Evolutionary conservation across 139 green algal genomes (phyloP), one percentile per base, ranked within the genome.

Genomic region (Yamagishiella unicocca): DNA sequence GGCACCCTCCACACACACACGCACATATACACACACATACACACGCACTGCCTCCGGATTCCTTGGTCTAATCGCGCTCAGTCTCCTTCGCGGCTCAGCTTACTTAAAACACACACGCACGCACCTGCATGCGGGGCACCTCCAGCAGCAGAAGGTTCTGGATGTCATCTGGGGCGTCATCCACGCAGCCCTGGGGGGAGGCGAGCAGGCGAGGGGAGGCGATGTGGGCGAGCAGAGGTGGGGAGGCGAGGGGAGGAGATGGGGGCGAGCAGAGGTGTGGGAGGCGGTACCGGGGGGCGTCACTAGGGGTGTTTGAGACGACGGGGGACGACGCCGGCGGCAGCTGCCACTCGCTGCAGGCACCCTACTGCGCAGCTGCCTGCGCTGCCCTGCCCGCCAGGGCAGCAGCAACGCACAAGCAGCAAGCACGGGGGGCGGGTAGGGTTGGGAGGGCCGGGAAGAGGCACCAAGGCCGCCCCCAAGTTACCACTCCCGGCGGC

Each of bases 121-220:
- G 12, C 67, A 76, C 67, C 67, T 76, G 67, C 67, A 85, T 43
- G 24, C 80, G 58, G 8, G 80, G 80, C 42, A 77, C 80, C 62
- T 86, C 80, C 27, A 77, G 62, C 27, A 86, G 80, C 64, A 86
- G 43, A 62, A 77, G 64, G 29, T 29, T 67, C 24, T 66, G n/a
- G 31, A 86, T n/a, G 61, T 86, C 80, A 21, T 77, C 80, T 4
- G 21, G 4, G 2, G 24, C 7, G 40, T 46, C 42, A 2, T 71
- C 62, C 8, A 3, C 9, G 37, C 38, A 55, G 78, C 58, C 58
- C 50, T 68, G 40, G 7, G 24, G 27, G 9, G 40, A n/a, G 24
- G 22, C 27, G 66, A 53, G 40, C 12, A 53, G 38, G 19, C 58
- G 17, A 67, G 58, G 27, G 24, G 58, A 27, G 58, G 17, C 58